Evolutionary conservation across 345 rosid species (phyloP), one percentile per base, ranked within the genome.

Genomic region (Eucalyptus erythrocorys): DNA sequence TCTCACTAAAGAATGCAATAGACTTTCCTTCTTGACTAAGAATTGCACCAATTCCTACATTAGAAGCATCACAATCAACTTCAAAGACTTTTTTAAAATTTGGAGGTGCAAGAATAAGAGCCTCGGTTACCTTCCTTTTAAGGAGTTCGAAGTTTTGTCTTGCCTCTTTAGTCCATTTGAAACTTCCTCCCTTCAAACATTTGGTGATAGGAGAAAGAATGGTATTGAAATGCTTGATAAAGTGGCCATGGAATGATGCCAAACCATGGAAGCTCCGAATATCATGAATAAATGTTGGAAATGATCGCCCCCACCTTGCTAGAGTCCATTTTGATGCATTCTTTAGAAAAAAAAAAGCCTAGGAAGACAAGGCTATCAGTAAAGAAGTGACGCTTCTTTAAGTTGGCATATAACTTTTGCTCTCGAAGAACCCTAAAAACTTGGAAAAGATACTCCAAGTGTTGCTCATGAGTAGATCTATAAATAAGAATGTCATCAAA

Each of bases 61-160:
- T 6, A 49, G 19, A 43, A 49, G 19, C 19, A 49, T 6, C 51
- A 6, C 51, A 49, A 49, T 15, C 19, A 49, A 49, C 51, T 49
- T 49, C 51, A 49, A 49, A 49, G 0, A 49, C 45, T 15, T 49
- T 49, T 6, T 49, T 15, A 49, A 49, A 49, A 49, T 49, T 7
- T 49, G 0, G 19, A 49, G 15, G 51, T 49, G 51, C 19, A 49
- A 49, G 19, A 49, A 49, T 49, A 49, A 1, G 51, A 49, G 51
- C 7, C 51, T 49, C 3, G 0, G 0, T 49, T 49, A 15, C 51
- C 51, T 49, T 49, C 19, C 48, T 49, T 49, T 49, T 49, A 49
- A 15, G 51, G 19, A 49, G 51, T 49, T 49, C 3, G 0, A 15
- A 0, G 19, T 0, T 49, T 49, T 49, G 0, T 49, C 0, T 0